Conservation (phyloP, 1,284 basidiomycete genomes). For the Puccinia horiana region DNA sequence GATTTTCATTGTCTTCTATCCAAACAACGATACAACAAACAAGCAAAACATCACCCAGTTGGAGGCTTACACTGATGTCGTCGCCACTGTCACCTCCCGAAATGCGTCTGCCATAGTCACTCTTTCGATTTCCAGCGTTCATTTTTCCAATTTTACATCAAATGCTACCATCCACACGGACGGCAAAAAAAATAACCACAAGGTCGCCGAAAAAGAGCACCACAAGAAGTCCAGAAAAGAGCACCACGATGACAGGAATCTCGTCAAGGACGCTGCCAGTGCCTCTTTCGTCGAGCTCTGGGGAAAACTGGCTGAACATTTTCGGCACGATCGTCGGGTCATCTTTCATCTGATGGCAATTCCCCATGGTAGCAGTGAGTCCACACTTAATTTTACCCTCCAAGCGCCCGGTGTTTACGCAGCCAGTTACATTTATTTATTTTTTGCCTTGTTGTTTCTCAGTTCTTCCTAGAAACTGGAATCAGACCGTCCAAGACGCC, state of each 20-base stretch:
- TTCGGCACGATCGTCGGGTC: slow-evolving; percentile 10
- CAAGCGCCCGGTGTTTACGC: too few species aligned
- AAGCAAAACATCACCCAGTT: neutral
- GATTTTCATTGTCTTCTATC: too few species aligned
- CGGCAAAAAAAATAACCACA: neutral
- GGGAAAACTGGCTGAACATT: slow-evolving; percentile 15
- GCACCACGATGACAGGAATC: too few species aligned
- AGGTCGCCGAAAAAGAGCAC: neutral
- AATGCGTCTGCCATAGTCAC: slow-evolving; percentile 1
- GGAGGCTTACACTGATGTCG: slow-evolving; percentile 12
- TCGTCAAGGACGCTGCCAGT: neutral
- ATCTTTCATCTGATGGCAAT: slow-evolving; percentile 14
- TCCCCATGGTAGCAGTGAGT: neutral
- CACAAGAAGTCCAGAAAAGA: neutral
- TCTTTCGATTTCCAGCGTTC: neutral
- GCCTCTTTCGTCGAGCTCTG: slow-evolving; percentile 3
- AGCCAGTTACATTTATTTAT: too few species aligned
- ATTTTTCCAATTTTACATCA: slow-evolving; percentile 8
- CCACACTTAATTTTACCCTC: too few species aligned
- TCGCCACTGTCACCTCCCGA: slow-evolving; percentile 8
- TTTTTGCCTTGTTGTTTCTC: neutral
- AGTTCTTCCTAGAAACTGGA: slow-evolving; percentile 11
- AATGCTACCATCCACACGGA: neutral
- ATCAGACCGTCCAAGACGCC: slow-evolving; percentile 17
- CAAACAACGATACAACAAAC: neutral